These are phyloP conservation scores for Pyrenula massariospora DNA, from an alignment of 495 filamentous ascomycete genomes.

Conservation along the genomic window DNA sequence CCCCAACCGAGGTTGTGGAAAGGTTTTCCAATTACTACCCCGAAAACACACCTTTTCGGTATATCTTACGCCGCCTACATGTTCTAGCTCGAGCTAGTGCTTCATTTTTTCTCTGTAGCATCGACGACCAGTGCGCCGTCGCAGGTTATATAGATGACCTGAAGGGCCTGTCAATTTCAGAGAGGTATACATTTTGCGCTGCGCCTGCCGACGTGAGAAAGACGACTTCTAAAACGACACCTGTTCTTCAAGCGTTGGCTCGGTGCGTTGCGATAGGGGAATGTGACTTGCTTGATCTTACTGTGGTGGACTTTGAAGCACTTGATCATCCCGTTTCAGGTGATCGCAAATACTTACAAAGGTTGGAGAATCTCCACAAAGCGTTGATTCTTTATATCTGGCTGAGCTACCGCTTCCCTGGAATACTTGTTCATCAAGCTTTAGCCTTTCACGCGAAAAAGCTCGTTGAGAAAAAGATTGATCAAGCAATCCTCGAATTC, in stretches of 20 bases:
- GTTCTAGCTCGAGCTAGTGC: constrained; percentile 47
- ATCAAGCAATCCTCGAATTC: constrained; percentile 47
- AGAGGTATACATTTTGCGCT: constrained; percentile 64
- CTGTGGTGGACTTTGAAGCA: constrained; percentile 50
- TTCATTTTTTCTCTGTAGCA: constrained; percentile 61
- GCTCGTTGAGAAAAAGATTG: constrained; percentile 68
- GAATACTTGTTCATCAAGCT: constrained; percentile 66
- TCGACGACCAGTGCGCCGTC: constrained; percentile 44
- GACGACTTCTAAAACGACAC: constrained; percentile 3
- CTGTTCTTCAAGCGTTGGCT: constrained; percentile 47
- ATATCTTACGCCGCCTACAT: constrained; percentile 59
- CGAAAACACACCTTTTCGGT: constrained; percentile 60
- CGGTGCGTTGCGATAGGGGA: constrained; percentile 51
- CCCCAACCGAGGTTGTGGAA: constrained; percentile 51
- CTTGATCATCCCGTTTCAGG: constrained; percentile 41
- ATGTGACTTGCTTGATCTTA: constrained; percentile 51
- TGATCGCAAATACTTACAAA: constrained; percentile 40
- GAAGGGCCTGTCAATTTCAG: constrained; percentile 47
- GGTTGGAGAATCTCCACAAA: constrained; percentile 70
- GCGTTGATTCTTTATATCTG: constrained; percentile 76
- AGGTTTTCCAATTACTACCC: constrained; percentile 71
- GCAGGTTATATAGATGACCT: constrained; percentile 60
- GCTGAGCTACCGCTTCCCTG: constrained; percentile 61
- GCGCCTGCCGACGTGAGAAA: constrained; percentile 40
- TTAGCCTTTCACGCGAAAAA: constrained; percentile 72